A percentile compares a stretch with the other conserved stretches of the same genome.
These are phyloP conservation scores for Carpinus fangiana DNA, from an alignment of 306 rosid genomes.

Conservation along the genomic window DNA sequence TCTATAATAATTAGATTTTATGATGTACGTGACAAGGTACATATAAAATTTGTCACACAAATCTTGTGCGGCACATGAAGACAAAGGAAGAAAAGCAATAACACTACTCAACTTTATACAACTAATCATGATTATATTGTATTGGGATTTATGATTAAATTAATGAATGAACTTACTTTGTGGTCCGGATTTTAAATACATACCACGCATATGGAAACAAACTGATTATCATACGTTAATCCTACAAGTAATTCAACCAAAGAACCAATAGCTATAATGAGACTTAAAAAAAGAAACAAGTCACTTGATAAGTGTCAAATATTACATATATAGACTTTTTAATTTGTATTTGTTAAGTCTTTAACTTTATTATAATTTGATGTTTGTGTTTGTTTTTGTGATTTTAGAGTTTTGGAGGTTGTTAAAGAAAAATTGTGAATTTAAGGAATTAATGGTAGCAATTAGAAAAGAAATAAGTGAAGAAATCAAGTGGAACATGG, in stretches of 20 bases:
- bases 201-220: constrained; percentile 3
- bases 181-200: not conserved
- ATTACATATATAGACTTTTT: no score
- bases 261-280: not conserved
- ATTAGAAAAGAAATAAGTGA: no score
- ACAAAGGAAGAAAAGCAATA: not conserved
- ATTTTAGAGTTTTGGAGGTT: no score
- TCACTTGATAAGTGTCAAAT: not conserved
- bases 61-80: not conserved
- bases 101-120: not conserved
- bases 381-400: no score
- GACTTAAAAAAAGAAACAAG: not conserved
- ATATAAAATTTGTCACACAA: not conserved
- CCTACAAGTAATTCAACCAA: not conserved
- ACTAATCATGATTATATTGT: not conserved
- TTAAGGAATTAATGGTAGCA: no score
- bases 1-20: not conserved
- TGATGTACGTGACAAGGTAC: not conserved
- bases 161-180: not conserved
- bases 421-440: no score
- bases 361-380: no score
- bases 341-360: no score
- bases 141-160: not conserved
- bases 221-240: not conserved
- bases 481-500: no score